Percentiles rank a stretch among this genome's conserved stretches.
Conservation (phyloP, 306 rosid species). For the Rosa chinensis region DNA sequence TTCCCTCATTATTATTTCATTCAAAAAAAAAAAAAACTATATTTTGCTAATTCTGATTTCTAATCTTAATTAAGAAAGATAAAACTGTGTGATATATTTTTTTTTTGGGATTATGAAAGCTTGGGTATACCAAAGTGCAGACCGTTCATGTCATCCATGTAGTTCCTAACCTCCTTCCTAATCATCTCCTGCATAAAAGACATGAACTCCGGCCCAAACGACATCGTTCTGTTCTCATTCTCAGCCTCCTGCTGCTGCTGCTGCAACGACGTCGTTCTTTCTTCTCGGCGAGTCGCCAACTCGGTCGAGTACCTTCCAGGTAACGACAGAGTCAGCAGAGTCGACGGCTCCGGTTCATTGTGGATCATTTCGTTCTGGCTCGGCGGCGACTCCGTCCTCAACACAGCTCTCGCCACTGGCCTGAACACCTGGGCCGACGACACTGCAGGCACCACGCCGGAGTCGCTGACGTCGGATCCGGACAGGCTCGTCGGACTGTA, state of each 20-base stretch:
- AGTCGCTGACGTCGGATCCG: conserved; percentile 49
- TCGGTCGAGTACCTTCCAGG: conserved; percentile 32
- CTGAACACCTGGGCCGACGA: conserved; percentile 10
- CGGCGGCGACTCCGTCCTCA: conserved; percentile 10
- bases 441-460: conserved; percentile 8
- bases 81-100: neutral
- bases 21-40: neutral
- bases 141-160: conserved; percentile 31
- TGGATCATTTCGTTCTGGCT: neutral
- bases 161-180: conserved; percentile 46
- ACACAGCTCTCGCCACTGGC: conserved; percentile 8
- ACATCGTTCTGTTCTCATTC: conserved; percentile 5
- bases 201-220: conserved; percentile 37
- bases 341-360: conserved; percentile 32
- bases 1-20: conserved; percentile 16
- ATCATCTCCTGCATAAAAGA: conserved; percentile 45
- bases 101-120: neutral
- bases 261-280: neutral
- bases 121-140: conserved; percentile 20
- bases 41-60: neutral
- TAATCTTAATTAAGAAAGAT: neutral
- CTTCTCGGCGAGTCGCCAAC: neutral
- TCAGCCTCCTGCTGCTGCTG: neutral
- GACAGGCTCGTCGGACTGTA: conserved; percentile 38
- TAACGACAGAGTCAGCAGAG: conserved; percentile 37